phyloP scores from a whole-genome alignment of 495 filamentous ascomycete species.

The Aspergillus nidulans region DNA sequence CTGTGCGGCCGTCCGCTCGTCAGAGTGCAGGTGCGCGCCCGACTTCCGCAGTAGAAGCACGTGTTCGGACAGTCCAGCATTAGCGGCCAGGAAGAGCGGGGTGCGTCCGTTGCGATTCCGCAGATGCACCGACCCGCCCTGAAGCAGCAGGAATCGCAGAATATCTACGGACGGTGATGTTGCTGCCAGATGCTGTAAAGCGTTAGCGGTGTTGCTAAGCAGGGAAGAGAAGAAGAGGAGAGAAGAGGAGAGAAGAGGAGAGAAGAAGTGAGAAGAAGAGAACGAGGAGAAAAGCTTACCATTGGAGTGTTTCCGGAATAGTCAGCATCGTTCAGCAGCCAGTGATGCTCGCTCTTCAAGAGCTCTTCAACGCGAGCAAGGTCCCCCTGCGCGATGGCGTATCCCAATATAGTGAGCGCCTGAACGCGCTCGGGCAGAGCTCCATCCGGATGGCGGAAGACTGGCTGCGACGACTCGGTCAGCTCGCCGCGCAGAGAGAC shows the following conservation, averaged over 20 bases:
- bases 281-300: too few species aligned
- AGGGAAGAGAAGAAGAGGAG: neutral
- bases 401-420: conserved; percentile 67
- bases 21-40: conserved; percentile 66
- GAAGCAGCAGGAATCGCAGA: conserved; percentile 64
- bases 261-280: too few species aligned
- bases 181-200: conserved; percentile 58
- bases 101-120: conserved; percentile 78
- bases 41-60: conserved; percentile 62
- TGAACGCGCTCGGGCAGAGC: conserved; percentile 43
- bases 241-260: neutral
- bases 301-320: conserved; percentile 89
- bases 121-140: conserved; percentile 82
- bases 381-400: conserved; percentile 74
- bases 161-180: conserved; percentile 56
- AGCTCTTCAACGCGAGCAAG: conserved; percentile 58
- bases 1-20: conserved; percentile 51
- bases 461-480: conserved; percentile 60
- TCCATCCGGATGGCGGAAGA: conserved; percentile 69
- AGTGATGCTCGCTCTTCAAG: conserved; percentile 59
- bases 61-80: conserved; percentile 56
- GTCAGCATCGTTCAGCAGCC: conserved; percentile 72
- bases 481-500: conserved; percentile 78
- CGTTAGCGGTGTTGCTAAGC: neutral
- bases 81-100: conserved; percentile 72